These are phyloP conservation scores for Periglandula ipomoeae DNA, from an alignment of 2,329 filamentous ascomycete genomes.

Conservation along the genomic window DNA sequence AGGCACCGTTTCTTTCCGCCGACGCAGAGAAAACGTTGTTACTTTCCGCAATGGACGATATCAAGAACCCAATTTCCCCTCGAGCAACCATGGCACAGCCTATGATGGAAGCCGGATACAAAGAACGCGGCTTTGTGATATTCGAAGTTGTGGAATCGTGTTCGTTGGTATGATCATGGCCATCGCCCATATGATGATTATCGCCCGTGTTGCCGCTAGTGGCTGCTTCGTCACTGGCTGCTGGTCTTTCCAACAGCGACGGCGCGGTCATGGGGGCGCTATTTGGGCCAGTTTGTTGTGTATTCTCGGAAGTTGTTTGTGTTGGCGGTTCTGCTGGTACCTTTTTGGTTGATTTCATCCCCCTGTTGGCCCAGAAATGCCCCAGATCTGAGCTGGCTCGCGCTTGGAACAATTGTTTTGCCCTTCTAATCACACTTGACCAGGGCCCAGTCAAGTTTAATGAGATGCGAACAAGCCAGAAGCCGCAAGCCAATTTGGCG, in stretches of 20 bases:
- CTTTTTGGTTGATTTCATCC: neutral
- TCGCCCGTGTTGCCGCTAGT: neutral
- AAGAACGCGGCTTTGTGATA: slow-evolving; percentile 43
- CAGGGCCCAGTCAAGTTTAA: neutral
- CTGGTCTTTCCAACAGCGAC: neutral
- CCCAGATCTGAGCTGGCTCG: neutral
- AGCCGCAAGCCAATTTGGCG: slow-evolving; percentile 49
- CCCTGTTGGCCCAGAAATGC: neutral
- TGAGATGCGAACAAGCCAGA: slow-evolving; percentile 40
- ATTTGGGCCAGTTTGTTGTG: neutral
- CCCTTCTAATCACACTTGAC: neutral
- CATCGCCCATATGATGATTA: slow-evolving; percentile 1
- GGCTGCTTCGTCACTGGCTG: neutral
- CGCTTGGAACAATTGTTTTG: neutral
- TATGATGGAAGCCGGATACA: slow-evolving; percentile 59
- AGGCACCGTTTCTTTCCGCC: slow-evolving; percentile 11
- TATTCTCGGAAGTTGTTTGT: neutral
- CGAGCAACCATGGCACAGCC: slow-evolving; percentile 62
- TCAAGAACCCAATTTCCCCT: slow-evolving; percentile 74
- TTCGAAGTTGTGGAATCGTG: slow-evolving; percentile 3
- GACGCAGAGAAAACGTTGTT: slow-evolving; percentile 29
- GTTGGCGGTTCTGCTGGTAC: neutral
- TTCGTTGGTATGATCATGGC: neutral
- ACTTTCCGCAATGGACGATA: slow-evolving; percentile 57
- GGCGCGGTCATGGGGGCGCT: neutral